Percentiles rank a stretch among this genome's conserved stretches.
phyloP scores from a whole-genome alignment of 768 basidiomycete genomes.

The Mycena alexandri region DNA sequence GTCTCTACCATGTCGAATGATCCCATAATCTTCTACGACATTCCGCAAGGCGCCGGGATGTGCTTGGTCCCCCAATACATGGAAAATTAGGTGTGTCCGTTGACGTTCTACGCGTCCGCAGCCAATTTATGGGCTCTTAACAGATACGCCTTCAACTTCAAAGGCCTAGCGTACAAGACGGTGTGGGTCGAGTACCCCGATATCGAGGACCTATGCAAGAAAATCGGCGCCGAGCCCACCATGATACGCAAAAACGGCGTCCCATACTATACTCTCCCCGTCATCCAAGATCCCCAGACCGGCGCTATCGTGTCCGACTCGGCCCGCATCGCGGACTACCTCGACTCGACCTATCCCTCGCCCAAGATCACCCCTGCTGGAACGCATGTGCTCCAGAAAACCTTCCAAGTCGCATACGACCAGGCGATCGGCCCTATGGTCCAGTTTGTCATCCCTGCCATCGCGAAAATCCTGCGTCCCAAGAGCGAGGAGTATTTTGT shows the following conservation, averaged over 20 bases:
- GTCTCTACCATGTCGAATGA: constrained; percentile 45
- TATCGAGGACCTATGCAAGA: constrained; percentile 45
- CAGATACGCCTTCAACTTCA: constrained; percentile 36
- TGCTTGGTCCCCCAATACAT: constrained; percentile 57
- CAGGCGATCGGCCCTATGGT: constrained; percentile 8
- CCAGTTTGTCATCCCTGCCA: constrained; percentile 34
- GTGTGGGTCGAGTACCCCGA: constrained; percentile 60
- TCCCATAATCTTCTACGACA: constrained; percentile 55
- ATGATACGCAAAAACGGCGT: constrained; percentile 39
- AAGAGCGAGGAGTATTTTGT: constrained; percentile 49
- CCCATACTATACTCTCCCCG: constrained; percentile 52
- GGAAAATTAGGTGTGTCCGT: constrained; percentile 48
- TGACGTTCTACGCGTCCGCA: too few relatives aligned
- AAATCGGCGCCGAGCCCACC: constrained; percentile 47
- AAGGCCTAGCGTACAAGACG: constrained; percentile 48
- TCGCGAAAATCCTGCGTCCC: constrained; percentile 43
- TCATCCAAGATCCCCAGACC: constrained; percentile 57
- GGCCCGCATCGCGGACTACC: constrained; percentile 53
- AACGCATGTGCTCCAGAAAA: constrained; percentile 37
- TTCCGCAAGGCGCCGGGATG: constrained; percentile 46
- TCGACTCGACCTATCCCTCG: constrained; percentile 57
- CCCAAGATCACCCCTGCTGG: constrained; percentile 47
- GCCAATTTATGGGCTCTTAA: too few relatives aligned
- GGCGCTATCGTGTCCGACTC: constrained; percentile 51
- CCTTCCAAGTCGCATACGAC: constrained; percentile 20